Base-by-base conservation (phyloP, 73 alveolate genomes). In the Paramecium biaurelia region DNA sequence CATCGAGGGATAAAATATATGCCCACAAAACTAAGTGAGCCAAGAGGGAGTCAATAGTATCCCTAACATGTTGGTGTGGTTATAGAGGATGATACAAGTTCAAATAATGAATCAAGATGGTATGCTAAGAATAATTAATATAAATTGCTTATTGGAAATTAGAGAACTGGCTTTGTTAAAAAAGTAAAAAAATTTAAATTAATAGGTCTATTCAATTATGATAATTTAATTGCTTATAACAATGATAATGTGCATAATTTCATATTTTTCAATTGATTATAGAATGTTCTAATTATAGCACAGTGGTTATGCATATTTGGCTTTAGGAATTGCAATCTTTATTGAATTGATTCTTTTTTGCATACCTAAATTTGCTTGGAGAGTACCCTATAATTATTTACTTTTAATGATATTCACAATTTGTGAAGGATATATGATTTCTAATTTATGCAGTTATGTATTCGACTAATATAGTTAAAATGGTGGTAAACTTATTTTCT, bases 321-420 rank as follows among this genome's bases (percentile, higher is more conserved):
- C 86, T n/a, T 72, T 72, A 38, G 86, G 86, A 18, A 35, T 72
- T 32, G 72, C 95, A 0, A 10, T 95, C 20, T 72, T 85, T 1
- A 43, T 74, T 18, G 90, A 53, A 21, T 15, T 92, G 4, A 45
- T 88, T 49, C 42, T 95, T 10, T 68, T 92, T 56, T 95, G 97
- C 70, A n/a, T 59, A 47, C 67, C 87, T 41, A 38, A 35, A 8
- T 28, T 93, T 21, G 95, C 96, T 6, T 58, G 95, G 70, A 93
- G 53, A 49, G 95, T 92, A 7, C 98, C 98, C n/a, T 30, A 24
- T 18, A 95, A 95, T 86, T 93, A 93, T 38, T 67, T 93, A 20
- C 68, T 93, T 59, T n/a, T 93, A 59, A 8, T 30, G 34, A 20
- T 56, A 4, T 95, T 95, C 92, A 95, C 98, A 2, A 6, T 94